Evolutionary conservation across 202 grass and related monocot species (phyloP).

Genomic region (Setaria italica): DNA sequence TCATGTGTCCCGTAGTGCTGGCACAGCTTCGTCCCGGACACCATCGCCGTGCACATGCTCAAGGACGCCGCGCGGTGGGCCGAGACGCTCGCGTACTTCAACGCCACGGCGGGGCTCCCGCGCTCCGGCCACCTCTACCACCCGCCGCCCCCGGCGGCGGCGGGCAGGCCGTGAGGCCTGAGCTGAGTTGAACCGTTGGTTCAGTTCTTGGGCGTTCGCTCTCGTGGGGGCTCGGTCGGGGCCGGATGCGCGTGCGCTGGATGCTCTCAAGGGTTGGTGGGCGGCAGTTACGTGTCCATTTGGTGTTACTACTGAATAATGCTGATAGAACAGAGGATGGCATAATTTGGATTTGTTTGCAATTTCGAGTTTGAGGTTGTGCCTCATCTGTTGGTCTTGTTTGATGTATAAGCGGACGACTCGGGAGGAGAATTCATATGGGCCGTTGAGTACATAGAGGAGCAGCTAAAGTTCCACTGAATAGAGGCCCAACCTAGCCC

Average conservation of each 20-base stretch:
- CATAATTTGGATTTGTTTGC: background rate
- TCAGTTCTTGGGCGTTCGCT: background rate
- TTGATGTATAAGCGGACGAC: background rate
- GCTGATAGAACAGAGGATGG: background rate
- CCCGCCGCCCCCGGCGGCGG: conserved; percentile 21
- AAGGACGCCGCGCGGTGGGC: conserved; percentile 68
- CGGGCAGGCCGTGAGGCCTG: background rate
- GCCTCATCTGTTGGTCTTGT: background rate
- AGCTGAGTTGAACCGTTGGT: conserved; percentile 7
- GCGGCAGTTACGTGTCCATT: conserved; percentile 4
- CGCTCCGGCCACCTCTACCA: conserved; percentile 47
- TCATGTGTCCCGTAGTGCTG: conserved; percentile 10
- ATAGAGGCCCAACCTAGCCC: background rate
- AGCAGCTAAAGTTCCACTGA: too few species aligned
- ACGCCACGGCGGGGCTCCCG: conserved; percentile 57
- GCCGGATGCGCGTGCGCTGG: conserved; percentile 29
- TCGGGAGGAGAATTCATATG: background rate
- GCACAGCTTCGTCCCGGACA: conserved; percentile 73
- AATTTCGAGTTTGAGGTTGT: background rate
- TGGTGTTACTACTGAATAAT: background rate
- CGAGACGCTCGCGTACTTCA: conserved; percentile 75
- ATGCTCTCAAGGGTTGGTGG: background rate
- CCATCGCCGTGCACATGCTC: conserved; percentile 85
- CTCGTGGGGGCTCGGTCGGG: background rate
- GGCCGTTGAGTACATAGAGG: background rate